phyloP scores from a whole-genome alignment of 371 early-diverging fungal genomes.

The Apophysomyces sp. region DNA sequence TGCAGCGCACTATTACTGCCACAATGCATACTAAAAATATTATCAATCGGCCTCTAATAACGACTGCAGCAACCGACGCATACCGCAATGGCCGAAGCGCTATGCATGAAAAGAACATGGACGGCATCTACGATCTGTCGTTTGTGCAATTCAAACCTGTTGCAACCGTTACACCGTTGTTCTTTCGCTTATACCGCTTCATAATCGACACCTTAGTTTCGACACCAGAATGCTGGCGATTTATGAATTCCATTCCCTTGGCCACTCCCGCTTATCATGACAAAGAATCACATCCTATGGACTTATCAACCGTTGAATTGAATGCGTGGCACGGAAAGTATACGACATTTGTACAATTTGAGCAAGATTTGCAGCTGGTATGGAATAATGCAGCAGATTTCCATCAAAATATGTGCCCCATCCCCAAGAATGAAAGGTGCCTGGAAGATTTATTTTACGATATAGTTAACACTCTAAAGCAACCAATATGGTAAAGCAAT shows the following conservation, averaged over 20 bases:
- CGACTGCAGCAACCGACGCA: not conserved
- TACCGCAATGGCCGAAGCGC: not conserved
- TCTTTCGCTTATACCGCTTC: slow-evolving; percentile 42
- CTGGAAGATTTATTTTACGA: slow-evolving; percentile 34
- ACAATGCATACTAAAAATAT: slow-evolving; percentile 31
- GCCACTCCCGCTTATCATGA: slow-evolving; percentile 39
- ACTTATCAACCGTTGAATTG: slow-evolving; percentile 39
- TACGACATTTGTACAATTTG: slow-evolving; percentile 43
- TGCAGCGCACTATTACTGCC: slow-evolving; percentile 39
- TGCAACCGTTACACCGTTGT: slow-evolving; percentile 34
- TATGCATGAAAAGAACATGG: not conserved
- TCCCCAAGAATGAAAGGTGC: slow-evolving; percentile 39
- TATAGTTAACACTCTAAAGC: slow-evolving; percentile 32
- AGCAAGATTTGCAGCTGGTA: slow-evolving; percentile 40
- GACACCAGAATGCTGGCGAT: slow-evolving; percentile 47
- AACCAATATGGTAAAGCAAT: slow-evolving; percentile 24
- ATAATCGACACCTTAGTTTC: slow-evolving; percentile 42
- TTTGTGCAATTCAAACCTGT: slow-evolving; percentile 32
- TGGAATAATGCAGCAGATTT: slow-evolving; percentile 46
- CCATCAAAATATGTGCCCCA: slow-evolving; percentile 36
- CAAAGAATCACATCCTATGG: slow-evolving; percentile 39
- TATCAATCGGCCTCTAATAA: slow-evolving; percentile 12
- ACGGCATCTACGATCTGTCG: slow-evolving; percentile 17
- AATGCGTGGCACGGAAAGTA: slow-evolving; percentile 44
- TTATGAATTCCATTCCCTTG: slow-evolving; percentile 43